Evolutionary conservation across 1,284 basidiomycete genomes (phyloP), one percentile per base, ranked within the genome.

Genomic region (Cutaneotrichosporon cutaneum): DNA sequence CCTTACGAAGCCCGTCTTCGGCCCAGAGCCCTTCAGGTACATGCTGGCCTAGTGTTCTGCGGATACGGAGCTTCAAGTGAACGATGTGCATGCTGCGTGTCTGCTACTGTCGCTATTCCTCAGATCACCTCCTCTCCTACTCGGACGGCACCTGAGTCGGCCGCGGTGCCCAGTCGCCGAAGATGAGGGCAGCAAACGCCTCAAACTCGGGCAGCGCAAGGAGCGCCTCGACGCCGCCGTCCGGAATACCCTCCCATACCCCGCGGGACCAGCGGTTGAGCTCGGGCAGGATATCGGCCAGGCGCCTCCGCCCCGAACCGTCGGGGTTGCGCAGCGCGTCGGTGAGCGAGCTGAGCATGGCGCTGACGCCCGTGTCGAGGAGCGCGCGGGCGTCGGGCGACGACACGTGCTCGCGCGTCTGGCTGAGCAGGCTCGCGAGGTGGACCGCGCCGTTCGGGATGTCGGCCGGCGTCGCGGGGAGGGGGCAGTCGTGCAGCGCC

Each of bases 191-290:
- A 6, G 76, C 70, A 62, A 79, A 78, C 4, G 69, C 69, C 66
- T 78, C 75, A 56, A 68, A 75, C 56, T 78, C 77, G 21, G 69
- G 68, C 14, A 76, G 59, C 8, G 68, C 63, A 44, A 76, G 60
- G 56, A 79, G 47, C 8, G 68, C 72, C 68, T 79, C 78, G 13
- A 80, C 70, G 10, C 76, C 76, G 48, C 66, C 68, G 61, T 77
- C 78, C 6, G 78, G 78, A 10, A 78, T 60, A 11, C 70, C 73
- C 57, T 77, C 75, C 77, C 77, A 80, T 3, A 79, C 72, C n/a
- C 68, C 67, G 54, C 74, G 71, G 16, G 70, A 68, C 77, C 77
- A 80, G 18, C 60, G 58, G 55, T 72, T 77, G 35, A 79, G 64
- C 27, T 60, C 70, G 21, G 77, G 75, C 45, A 80, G 65, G 63